phyloP scores from a whole-genome alignment of 169 alveolate genomes.

The Plasmodium cynomolgi region DNA sequence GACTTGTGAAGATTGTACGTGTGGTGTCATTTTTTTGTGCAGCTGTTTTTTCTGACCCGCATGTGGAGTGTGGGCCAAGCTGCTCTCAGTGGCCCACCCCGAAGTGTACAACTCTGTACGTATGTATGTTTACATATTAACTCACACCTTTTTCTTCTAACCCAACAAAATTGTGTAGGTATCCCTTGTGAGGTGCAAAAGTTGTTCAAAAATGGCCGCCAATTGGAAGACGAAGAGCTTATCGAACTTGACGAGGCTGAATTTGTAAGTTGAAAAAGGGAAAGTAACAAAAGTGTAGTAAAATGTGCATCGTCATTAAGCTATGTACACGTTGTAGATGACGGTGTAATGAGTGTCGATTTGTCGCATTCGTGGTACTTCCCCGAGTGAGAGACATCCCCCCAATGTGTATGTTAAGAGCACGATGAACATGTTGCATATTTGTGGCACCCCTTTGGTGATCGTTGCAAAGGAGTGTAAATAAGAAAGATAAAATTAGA shows the following conservation, averaged over 20 bases:
- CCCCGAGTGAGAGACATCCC: background rate
- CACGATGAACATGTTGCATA: background rate
- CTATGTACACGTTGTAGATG: background rate
- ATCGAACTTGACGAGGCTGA: slow-evolving; percentile 43
- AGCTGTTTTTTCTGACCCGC: background rate
- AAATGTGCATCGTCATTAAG: background rate
- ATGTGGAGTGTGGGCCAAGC: background rate
- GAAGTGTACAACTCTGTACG: background rate
- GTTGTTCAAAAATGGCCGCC: slow-evolving; percentile 68
- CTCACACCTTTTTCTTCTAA: background rate
- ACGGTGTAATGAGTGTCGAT: background rate
- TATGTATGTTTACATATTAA: background rate
- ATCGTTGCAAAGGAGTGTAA: background rate
- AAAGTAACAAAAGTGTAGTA: background rate
- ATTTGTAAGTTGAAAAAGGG: slow-evolving; percentile 46
- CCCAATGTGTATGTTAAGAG: background rate
- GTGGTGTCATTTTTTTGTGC: background rate
- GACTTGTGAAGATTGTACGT: background rate
- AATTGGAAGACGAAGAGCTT: slow-evolving; percentile 59
- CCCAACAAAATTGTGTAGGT: slow-evolving; percentile 41
- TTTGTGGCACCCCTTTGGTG: background rate
- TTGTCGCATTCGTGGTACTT: background rate
- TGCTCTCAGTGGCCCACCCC: background rate
- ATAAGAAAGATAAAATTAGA: background rate
- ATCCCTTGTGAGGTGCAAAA: slow-evolving; percentile 68